Evolutionary conservation across 2,329 filamentous ascomycete species (phyloP).

Genomic region (Fusarium heterosporum): DNA sequence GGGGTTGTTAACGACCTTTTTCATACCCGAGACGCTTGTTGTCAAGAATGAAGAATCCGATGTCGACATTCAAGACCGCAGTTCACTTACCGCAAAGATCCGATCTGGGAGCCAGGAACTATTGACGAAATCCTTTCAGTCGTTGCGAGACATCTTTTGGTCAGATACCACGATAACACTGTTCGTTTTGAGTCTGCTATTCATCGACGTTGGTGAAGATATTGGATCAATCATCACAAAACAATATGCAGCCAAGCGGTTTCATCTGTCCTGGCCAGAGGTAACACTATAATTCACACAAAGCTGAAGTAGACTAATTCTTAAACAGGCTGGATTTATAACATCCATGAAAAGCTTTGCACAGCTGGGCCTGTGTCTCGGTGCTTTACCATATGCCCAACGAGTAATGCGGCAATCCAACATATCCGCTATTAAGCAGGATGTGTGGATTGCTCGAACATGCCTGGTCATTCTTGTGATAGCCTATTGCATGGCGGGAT

Average conservation of each 20-base stretch:
- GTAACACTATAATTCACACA: not conserved
- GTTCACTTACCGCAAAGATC: not conserved
- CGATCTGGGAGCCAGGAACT: not conserved
- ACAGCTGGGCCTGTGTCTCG: not conserved
- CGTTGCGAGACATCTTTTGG: not conserved
- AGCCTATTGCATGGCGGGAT: not conserved
- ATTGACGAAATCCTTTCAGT: not conserved
- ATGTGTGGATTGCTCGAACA: slow-evolving; percentile 1
- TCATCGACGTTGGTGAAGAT: slow-evolving; percentile 1
- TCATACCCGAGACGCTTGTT: not conserved
- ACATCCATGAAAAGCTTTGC: slow-evolving; percentile 1
- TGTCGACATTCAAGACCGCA: not conserved
- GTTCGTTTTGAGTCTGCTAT: not conserved
- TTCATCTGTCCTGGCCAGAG: slow-evolving; percentile 2
- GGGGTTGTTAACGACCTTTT: not conserved
- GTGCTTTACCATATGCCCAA: slow-evolving; percentile 1
- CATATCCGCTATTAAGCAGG: not conserved
- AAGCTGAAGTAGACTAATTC: not conserved
- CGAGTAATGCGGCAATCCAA: not conserved
- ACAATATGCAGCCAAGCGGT: slow-evolving; percentile 3
- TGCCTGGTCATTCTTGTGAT: not conserved
- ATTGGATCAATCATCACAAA: slow-evolving; percentile 2
- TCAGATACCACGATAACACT: not conserved
- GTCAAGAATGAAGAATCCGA: not conserved
- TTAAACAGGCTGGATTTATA: not conserved